Percentiles rank a stretch among this genome's conserved stretches.
These are phyloP conservation scores for Glebionis coronaria DNA, from an alignment of 129 eudicot genomes.

Conservation along the genomic window DNA sequence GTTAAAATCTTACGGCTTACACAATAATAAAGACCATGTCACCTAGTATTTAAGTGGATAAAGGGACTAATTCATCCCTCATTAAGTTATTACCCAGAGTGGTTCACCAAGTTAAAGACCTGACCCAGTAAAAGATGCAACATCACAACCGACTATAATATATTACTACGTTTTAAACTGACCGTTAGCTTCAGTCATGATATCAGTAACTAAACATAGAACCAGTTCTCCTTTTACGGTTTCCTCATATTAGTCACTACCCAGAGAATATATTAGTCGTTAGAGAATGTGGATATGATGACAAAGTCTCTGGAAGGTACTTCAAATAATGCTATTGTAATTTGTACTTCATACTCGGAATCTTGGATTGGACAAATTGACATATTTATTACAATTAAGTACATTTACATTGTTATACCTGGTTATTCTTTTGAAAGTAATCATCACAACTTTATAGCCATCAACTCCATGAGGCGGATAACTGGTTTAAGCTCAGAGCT, in stretches of 20 bases:
- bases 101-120: not conserved
- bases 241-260: not conserved
- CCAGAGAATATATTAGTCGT: not conserved
- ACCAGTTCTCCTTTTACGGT: not conserved
- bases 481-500: slow-evolving; percentile 44
- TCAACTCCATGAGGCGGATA: slow-evolving; percentile 1
- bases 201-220: not conserved
- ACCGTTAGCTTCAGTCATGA: not conserved
- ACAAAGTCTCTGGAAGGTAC: not conserved
- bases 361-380: not conserved
- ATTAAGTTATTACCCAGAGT: not conserved
- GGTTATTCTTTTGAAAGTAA: not conserved
- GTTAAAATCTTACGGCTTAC: not conserved
- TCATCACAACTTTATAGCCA: slow-evolving; percentile 3
- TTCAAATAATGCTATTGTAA: not conserved
- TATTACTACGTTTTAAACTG: not conserved
- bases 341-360: not conserved
- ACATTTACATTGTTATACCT: slow-evolving; percentile 2
- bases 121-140: not conserved
- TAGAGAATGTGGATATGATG: not conserved
- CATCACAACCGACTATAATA: not conserved
- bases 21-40: not conserved
- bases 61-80: not conserved
- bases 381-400: slow-evolving; percentile 1
- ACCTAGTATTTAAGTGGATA: not conserved